phyloP scores from a whole-genome alignment of 2,329 filamentous ascomycete species.

The Fonsecaea nubica region DNA sequence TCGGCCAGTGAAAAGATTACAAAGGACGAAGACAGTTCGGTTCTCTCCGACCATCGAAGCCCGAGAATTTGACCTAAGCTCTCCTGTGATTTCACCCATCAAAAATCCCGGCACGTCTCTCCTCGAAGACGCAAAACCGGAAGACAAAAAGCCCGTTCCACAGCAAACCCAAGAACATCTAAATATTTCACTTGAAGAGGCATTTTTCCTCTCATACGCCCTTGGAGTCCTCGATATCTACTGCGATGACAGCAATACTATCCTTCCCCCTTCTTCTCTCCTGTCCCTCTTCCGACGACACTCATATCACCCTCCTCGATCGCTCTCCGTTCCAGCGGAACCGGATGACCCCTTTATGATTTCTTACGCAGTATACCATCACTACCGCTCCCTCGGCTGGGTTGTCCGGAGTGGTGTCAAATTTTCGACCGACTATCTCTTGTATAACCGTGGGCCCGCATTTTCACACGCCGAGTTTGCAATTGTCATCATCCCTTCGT shows the following conservation, averaged over 20 bases:
- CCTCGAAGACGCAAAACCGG: constrained; percentile 24
- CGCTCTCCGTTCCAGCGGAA: constrained; percentile 54
- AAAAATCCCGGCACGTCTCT: constrained; percentile 35
- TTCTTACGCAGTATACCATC: constrained; percentile 89
- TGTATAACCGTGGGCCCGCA: constrained; percentile 90
- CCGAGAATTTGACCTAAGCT: constrained; percentile 59
- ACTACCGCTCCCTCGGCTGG: constrained; percentile 95
- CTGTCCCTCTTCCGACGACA: constrained; percentile 71
- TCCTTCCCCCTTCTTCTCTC: constrained; percentile 63
- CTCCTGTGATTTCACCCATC: constrained; percentile 40
- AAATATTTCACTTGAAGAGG: constrained; percentile 88
- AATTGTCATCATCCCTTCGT: constrained; percentile 81
- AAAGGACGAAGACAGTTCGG: constrained; percentile 66
- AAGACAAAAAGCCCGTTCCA: constrained; percentile 39
- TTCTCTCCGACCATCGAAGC: constrained; percentile 73
- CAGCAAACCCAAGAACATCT: constrained; percentile 75
- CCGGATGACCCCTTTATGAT: constrained; percentile 85
- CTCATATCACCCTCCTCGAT: constrained; percentile 71
- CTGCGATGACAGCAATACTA: constrained; percentile 44
- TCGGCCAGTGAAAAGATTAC: constrained; percentile 30
- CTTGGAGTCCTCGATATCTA: constrained; percentile 74
- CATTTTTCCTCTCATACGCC: constrained; percentile 85
- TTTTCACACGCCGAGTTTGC: constrained; percentile 97
- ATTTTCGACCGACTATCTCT: constrained; percentile 91
- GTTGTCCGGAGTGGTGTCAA: constrained; percentile 91